Base-by-base conservation (phyloP, 176 grass and related monocot genomes). In the Carex cristatella region DNA sequence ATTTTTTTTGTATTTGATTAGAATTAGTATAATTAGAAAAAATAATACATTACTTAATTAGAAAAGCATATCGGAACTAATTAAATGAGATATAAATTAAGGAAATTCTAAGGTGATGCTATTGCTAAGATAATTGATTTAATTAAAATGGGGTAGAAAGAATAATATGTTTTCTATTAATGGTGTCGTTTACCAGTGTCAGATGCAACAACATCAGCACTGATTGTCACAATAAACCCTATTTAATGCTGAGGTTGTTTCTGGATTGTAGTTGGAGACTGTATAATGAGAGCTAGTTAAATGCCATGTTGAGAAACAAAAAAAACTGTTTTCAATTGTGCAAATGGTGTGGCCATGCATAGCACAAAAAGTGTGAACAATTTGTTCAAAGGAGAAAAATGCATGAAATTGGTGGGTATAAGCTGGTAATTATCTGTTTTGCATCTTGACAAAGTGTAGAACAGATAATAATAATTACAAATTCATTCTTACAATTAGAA, bases 11-110 rank as follows among this genome's bases (percentile, higher is more conserved):
- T 51, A 79, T 58, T 6, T 79, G 4, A 58, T 79, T 57, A 18
- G 74, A 57, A 79, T 79, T 76, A 57, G 74, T 57, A 57, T 79
- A 79, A 54, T 79, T 79, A 79, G 74, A 79, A 79, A 79, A 79
- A 57, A 32, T 23, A 46, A 38, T 46, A 46, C 44, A 40, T 40
- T 71, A 55, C 2, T 57, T 58, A 57, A 57, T 58, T 58, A 58
- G 30, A 58, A 35, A 55, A 18, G 14, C 7, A 57, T 78, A 78
- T 79, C 0, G 16, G 53, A 56, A 79, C 2, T 32, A 56, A 79
- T 1, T 32, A 79, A 79, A 35, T 58, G 28, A 15, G 23, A 13
- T 76, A 54, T 55, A 55, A 76, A 76, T 54, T 76, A 79, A 79
- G 74, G 10, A 79, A 58, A 58, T 79, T 57, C 46, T 57, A 5